phyloP scores from a whole-genome alignment of 2,329 filamentous ascomycete genomes.

The Ascochyta pisi region DNA sequence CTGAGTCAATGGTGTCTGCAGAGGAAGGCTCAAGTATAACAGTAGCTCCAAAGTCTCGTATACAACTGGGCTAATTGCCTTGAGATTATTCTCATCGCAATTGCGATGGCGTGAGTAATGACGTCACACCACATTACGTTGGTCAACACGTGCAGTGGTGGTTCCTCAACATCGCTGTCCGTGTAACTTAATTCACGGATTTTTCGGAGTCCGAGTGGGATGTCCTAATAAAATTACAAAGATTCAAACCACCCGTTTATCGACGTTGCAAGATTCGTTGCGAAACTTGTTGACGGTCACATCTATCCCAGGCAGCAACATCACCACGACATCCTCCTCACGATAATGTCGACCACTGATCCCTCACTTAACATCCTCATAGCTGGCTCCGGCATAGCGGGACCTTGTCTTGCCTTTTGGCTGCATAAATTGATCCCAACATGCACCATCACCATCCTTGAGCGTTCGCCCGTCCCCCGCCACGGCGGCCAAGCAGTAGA shows the following conservation, averaged over 20 bases:
- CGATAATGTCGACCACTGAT: background rate
- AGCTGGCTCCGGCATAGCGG: constrained; percentile 41
- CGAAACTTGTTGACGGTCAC: too few species aligned
- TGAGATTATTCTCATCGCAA: background rate
- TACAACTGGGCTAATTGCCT: background rate
- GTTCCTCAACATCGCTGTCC: too few species aligned
- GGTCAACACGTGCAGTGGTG: too few species aligned
- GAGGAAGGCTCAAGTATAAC: background rate
- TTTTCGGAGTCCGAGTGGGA: background rate
- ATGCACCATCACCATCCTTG: constrained; percentile 50
- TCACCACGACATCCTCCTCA: background rate
- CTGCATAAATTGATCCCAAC: constrained; percentile 49
- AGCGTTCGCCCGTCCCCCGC: constrained; percentile 53
- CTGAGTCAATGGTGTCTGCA: too few species aligned
- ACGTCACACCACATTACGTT: background rate
- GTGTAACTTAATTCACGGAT: background rate
- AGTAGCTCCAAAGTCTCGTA: background rate
- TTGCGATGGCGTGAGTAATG: background rate
- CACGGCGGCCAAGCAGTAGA: constrained; percentile 62
- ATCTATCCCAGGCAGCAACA: too few species aligned
- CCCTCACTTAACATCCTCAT: constrained; percentile 34
- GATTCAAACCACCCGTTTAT: too few species aligned
- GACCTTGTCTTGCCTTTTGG: constrained; percentile 58
- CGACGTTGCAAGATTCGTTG: too few species aligned
- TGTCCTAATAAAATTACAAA: too few species aligned